These are phyloP conservation scores for Magnaporthiopsis poae DNA, from an alignment of 2,329 filamentous ascomycete genomes.

Conservation along the genomic window DNA sequence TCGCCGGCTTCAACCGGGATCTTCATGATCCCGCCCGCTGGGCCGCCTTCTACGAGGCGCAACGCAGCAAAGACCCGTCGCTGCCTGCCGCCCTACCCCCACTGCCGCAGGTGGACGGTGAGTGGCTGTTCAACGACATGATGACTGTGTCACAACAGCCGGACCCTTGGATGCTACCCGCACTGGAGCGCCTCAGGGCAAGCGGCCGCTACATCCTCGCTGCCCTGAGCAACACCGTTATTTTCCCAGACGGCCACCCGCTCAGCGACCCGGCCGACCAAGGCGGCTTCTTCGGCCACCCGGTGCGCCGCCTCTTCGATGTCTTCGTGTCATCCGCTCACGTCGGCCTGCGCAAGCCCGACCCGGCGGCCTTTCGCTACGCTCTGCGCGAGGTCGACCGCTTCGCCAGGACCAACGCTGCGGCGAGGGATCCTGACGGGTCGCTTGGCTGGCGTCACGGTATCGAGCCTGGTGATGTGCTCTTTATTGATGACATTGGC, in stretches of 20 bases:
- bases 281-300: conserved; percentile 32
- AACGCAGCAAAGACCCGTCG: conserved; percentile 31
- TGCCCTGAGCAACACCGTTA: conserved; percentile 81
- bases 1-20: conserved; percentile 64
- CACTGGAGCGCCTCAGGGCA: conserved; percentile 57
- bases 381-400: conserved; percentile 58
- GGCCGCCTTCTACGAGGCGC: conserved; percentile 50
- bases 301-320: conserved; percentile 64
- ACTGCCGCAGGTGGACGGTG: conserved; percentile 63
- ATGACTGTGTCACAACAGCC: conserved; percentile 61
- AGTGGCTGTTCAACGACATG: conserved; percentile 82
- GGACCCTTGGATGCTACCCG: conserved; percentile 84
- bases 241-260: conserved; percentile 67
- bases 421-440: conserved; percentile 25
- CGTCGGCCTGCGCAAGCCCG: conserved; percentile 78
- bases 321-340: conserved; percentile 82
- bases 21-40: conserved; percentile 59
- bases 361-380: conserved; percentile 68
- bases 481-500: conserved; percentile 92
- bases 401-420: conserved; percentile 44
- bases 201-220: conserved; percentile 62
- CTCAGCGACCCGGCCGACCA: conserved; percentile 35
- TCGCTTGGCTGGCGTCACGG: conserved; percentile 36
- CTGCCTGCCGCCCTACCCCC: conserved; percentile 41
- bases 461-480: conserved; percentile 55